Conservation (phyloP, 495 filamentous ascomycete species). For the Neurospora sp. region DNA sequence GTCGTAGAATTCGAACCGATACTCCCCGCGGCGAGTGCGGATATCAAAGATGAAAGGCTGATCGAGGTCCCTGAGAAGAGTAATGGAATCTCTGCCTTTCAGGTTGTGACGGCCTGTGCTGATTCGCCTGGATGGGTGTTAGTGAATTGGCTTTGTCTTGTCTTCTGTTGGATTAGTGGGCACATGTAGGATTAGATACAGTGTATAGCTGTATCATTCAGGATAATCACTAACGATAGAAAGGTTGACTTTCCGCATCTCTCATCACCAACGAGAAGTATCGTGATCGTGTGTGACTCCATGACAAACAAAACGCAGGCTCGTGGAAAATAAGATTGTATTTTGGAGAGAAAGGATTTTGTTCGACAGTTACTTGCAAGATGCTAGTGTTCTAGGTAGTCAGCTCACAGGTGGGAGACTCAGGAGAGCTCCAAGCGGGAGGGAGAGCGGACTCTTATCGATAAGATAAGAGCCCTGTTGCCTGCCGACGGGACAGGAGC, state of each 20-base stretch:
- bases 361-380: background rate
- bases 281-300: slow-evolving; percentile 44
- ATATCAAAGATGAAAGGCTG: slow-evolving; percentile 81
- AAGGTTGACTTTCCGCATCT: slow-evolving; percentile 82
- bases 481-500: background rate
- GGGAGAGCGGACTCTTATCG: background rate
- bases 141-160: background rate
- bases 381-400: background rate
- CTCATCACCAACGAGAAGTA: slow-evolving; percentile 72
- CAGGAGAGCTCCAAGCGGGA: background rate
- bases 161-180: background rate
- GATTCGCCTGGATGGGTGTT: slow-evolving; percentile 32
- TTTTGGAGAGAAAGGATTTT: background rate
- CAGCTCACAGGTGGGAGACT: background rate
- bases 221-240: slow-evolving; percentile 56
- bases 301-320: slow-evolving; percentile 11
- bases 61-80: slow-evolving; percentile 59
- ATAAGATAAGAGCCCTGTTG: background rate
- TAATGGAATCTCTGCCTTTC: slow-evolving; percentile 29
- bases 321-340: background rate
- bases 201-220: background rate
- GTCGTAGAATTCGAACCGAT: slow-evolving; percentile 70
- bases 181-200: background rate
- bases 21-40: slow-evolving; percentile 45
- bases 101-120: slow-evolving; percentile 32